These are phyloP conservation scores for Oryza coarctata DNA, from an alignment of 176 grass and related monocot species.

Conservation along the genomic window DNA sequence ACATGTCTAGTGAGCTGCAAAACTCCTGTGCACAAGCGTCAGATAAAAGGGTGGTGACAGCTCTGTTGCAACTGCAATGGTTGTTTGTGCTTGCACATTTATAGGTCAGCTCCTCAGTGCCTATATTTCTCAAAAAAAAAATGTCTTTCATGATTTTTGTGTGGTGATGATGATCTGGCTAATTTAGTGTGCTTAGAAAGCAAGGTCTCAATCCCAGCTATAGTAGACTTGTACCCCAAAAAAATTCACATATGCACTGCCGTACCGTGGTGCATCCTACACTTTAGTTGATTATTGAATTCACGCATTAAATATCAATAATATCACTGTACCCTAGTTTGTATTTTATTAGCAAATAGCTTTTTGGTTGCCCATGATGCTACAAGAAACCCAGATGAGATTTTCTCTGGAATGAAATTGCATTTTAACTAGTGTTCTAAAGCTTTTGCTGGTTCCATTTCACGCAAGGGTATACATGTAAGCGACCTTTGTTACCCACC, in stretches of 20 bases:
- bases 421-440: not conserved
- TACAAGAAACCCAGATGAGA: not conserved
- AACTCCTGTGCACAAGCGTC: slow-evolving; percentile 33
- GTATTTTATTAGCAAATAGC: not conserved
- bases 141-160: slow-evolving; percentile 30
- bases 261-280: not conserved
- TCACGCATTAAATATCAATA: not conserved
- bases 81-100: slow-evolving; percentile 17
- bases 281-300: not conserved
- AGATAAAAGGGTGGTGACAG: slow-evolving; percentile 38
- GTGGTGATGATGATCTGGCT: slow-evolving; percentile 21
- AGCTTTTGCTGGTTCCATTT: not conserved
- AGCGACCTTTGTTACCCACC: not conserved
- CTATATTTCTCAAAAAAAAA: not conserved
- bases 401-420: not conserved
- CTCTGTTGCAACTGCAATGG: slow-evolving; percentile 36
- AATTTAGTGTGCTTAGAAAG: slow-evolving; percentile 38
- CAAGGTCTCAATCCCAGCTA: slow-evolving; percentile 16
- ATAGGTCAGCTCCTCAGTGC: slow-evolving; percentile 3
- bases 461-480: not conserved
- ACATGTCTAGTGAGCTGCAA: slow-evolving; percentile 27
- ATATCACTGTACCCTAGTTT: not conserved
- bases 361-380: slow-evolving; percentile 9
- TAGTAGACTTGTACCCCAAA: not conserved
- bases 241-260: not conserved